A percentile compares a stretch with the other conserved stretches of the same genome.
Conservation (phyloP, 2,329 filamentous ascomycete genomes). For the Rhinocladiella mackenziei region DNA sequence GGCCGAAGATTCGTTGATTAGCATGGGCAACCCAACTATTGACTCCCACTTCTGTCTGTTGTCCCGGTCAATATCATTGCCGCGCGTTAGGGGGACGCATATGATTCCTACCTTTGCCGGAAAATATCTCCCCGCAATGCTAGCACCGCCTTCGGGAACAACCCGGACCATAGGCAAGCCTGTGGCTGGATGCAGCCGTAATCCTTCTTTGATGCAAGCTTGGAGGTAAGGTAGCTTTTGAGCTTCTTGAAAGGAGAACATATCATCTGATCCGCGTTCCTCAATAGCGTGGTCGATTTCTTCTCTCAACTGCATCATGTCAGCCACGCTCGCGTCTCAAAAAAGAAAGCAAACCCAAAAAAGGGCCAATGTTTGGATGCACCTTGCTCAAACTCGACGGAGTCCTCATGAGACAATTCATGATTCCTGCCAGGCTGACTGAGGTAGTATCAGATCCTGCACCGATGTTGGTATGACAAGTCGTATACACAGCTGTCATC, state of each 20-base stretch:
- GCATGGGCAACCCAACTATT: slow-evolving; percentile 46
- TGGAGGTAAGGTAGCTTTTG: slow-evolving; percentile 67
- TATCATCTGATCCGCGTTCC: slow-evolving; percentile 35
- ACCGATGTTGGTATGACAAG: slow-evolving; percentile 35
- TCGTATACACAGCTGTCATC: slow-evolving; percentile 29
- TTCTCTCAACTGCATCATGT: slow-evolving; percentile 12
- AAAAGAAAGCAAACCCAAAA: too few relatives aligned
- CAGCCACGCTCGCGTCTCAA: slow-evolving; percentile 1
- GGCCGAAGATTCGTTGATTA: slow-evolving; percentile 46
- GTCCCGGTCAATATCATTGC: neutral
- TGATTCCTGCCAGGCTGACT: slow-evolving; percentile 66
- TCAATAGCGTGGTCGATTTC: slow-evolving; percentile 23
- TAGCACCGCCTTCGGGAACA: slow-evolving; percentile 44
- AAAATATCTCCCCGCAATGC: slow-evolving; percentile 41
- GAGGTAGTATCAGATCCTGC: slow-evolving; percentile 50
- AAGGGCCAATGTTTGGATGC: too few relatives aligned
- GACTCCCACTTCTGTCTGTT: slow-evolving; percentile 39
- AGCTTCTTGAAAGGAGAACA: slow-evolving; percentile 58
- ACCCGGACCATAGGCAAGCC: slow-evolving; percentile 70
- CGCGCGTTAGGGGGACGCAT: neutral
- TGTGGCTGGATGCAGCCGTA: slow-evolving; percentile 69
- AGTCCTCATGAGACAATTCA: slow-evolving; percentile 69
- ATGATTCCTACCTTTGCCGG: slow-evolving; percentile 34
- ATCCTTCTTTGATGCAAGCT: slow-evolving; percentile 71
- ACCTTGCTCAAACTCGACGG: slow-evolving; percentile 36